Conservation (phyloP, 2,329 filamentous ascomycete species). For the Aspergillus persii region DNA sequence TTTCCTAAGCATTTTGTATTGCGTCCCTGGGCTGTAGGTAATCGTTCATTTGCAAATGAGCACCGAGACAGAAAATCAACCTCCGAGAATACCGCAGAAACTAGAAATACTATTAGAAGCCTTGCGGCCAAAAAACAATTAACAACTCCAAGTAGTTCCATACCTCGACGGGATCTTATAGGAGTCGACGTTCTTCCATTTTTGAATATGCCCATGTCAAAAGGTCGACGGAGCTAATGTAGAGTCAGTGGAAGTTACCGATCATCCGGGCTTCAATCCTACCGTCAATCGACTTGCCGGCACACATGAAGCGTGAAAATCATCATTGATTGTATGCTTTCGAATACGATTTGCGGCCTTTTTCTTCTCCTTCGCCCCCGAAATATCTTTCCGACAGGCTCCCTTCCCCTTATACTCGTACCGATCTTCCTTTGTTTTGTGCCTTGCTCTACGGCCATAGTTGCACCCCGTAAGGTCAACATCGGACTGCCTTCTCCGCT, state of each 20-base stretch:
- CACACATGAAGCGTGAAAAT: constrained; percentile 57
- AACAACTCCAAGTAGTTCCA: neutral
- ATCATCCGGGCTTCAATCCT: constrained; percentile 14
- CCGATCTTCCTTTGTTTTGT: constrained; percentile 56
- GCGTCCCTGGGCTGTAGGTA: neutral
- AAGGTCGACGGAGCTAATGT: constrained; percentile 22
- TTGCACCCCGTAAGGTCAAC: constrained; percentile 3
- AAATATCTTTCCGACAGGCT: neutral
- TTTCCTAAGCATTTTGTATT: neutral
- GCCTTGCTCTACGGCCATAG: constrained; percentile 53
- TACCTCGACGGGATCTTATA: constrained; percentile 18
- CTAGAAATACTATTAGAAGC: neutral
- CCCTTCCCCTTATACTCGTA: constrained; percentile 48
- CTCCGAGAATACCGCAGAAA: neutral
- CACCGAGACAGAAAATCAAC: neutral
- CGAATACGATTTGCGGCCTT: constrained; percentile 23
- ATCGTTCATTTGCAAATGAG: neutral
- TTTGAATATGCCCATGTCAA: constrained; percentile 33
- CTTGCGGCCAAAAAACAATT: neutral
- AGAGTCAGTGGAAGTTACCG: neutral
- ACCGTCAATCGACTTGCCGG: constrained; percentile 55
- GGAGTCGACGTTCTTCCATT: constrained; percentile 37
- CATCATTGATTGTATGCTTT: constrained; percentile 49
- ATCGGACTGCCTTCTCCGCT: neutral
- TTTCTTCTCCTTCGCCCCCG: constrained; percentile 15